phyloP scores from a whole-genome alignment of 1,284 basidiomycete species.

The Inonotus hispidus region DNA sequence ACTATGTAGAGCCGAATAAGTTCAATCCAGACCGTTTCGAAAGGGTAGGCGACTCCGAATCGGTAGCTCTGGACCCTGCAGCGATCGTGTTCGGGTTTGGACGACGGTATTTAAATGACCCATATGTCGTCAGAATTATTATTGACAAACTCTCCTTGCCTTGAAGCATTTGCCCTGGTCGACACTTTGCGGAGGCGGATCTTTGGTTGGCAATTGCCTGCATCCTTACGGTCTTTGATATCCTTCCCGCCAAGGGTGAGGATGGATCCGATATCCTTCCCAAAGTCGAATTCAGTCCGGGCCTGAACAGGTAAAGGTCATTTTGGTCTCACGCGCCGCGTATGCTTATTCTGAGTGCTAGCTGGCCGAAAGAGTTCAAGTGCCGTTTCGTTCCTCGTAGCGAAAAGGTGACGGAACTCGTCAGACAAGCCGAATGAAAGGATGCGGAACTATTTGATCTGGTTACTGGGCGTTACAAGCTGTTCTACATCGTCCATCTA shows the following conservation, averaged over 20 bases:
- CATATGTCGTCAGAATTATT: background rate
- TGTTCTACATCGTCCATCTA: too few relatives aligned
- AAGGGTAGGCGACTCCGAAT: background rate
- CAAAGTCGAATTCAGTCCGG: background rate
- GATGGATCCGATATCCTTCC: constrained; percentile 20
- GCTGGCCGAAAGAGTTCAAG: constrained; percentile 24
- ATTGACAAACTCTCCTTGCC: background rate
- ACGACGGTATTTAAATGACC: constrained; percentile 31
- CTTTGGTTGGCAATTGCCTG: constrained; percentile 16
- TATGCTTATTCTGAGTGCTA: background rate
- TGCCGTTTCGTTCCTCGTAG: constrained; percentile 22
- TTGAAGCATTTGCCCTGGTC: constrained; percentile 23
- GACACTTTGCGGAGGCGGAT: constrained; percentile 21
- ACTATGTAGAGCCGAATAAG: constrained; percentile 3
- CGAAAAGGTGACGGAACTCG: constrained; percentile 2
- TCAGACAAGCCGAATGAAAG: background rate
- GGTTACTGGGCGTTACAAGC: too few relatives aligned
- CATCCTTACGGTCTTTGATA: constrained; percentile 14
- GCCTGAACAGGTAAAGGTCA: background rate
- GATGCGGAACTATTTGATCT: background rate
- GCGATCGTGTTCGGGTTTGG: constrained; percentile 11
- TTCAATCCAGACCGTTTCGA: constrained; percentile 14
- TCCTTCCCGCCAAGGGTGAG: constrained; percentile 3
- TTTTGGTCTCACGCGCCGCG: background rate
- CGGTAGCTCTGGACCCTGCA: constrained; percentile 3